Evolutionary conservation across 805 yeast species (phyloP).

Genomic region (Lachancea cidri): DNA sequence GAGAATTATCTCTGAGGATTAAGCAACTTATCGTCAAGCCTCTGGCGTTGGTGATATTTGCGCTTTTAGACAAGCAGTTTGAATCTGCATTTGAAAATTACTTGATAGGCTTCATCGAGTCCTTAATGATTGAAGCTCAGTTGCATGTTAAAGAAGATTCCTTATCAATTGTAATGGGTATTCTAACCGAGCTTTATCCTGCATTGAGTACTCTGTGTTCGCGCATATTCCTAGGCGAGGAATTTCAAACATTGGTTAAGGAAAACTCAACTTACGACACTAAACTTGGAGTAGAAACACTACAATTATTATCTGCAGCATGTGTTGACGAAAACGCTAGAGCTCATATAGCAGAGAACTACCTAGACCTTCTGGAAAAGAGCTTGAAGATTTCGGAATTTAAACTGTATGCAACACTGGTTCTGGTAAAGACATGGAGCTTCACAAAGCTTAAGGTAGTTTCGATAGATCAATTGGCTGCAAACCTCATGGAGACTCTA

Average conservation of each 20-base stretch:
- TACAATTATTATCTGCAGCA: constrained; percentile 39
- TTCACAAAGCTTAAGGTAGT: constrained; percentile 36
- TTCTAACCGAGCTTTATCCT: constrained; percentile 26
- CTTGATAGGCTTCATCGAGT: constrained; percentile 17
- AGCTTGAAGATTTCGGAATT: constrained; percentile 30
- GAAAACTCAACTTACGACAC: constrained; percentile 15
- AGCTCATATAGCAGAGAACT: constrained; percentile 41
- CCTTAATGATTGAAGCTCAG: constrained; percentile 24
- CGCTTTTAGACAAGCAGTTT: constrained; percentile 14
- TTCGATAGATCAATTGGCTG: constrained; percentile 31
- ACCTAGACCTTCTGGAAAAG: constrained; percentile 37
- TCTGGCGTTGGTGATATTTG: constrained; percentile 19
- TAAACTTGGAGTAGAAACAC: constrained; percentile 21
- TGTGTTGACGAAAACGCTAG: constrained; percentile 50
- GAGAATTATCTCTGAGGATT: constrained; percentile 21
- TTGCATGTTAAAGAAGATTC: constrained; percentile 21
- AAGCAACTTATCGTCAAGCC: constrained; percentile 18
- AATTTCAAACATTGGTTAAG: constrained; percentile 25
- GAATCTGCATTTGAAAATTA: constrained; percentile 16
- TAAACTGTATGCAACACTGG: constrained; percentile 38
- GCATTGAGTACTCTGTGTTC: constrained; percentile 26
- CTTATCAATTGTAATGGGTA: constrained; percentile 16
- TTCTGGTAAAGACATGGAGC: constrained; percentile 55
- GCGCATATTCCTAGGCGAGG: constrained; percentile 25
- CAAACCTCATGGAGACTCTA: constrained; percentile 23